phyloP scores from a whole-genome alignment of 129 eudicot species.

The Escallonia herrerae region DNA sequence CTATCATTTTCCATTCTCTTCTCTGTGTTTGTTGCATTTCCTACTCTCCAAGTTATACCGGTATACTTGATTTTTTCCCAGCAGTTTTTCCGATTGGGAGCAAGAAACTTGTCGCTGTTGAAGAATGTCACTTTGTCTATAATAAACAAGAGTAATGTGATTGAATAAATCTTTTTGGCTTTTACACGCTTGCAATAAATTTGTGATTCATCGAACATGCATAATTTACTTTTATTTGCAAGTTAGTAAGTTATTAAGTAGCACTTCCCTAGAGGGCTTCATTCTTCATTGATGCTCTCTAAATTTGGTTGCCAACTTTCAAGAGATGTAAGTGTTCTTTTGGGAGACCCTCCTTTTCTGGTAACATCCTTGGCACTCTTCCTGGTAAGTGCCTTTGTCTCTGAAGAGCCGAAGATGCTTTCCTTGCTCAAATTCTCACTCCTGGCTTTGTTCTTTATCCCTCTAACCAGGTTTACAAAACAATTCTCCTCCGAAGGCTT shows the following conservation, averaged over 20 bases:
- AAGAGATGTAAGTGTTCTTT: slow-evolving; percentile 21
- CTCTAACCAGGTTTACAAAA: slow-evolving; percentile 20
- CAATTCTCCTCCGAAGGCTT: slow-evolving; percentile 8
- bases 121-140: too few relatives aligned
- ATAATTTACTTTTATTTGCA: too few relatives aligned
- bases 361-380: not conserved
- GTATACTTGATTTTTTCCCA: too few relatives aligned
- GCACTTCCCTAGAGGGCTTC: slow-evolving; percentile 1
- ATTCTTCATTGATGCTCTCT: slow-evolving; percentile 47
- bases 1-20: too few relatives aligned
- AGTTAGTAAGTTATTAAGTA: too few relatives aligned
- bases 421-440: slow-evolving; percentile 12
- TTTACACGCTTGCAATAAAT: too few relatives aligned
- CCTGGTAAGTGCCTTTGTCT: slow-evolving; percentile 6
- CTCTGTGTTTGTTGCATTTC: too few relatives aligned
- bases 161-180: too few relatives aligned
- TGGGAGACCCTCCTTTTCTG: slow-evolving; percentile 23
- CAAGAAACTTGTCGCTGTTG: too few relatives aligned
- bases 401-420: slow-evolving; percentile 6
- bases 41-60: too few relatives aligned
- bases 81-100: too few relatives aligned
- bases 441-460: slow-evolving; percentile 22
- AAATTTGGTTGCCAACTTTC: slow-evolving; percentile 61
- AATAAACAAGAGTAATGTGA: too few relatives aligned
- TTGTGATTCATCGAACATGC: not conserved